Percentiles rank a stretch among this genome's conserved stretches.
Conservation (phyloP, 1,284 basidiomycete genomes). For the Volvariella volvacea region DNA sequence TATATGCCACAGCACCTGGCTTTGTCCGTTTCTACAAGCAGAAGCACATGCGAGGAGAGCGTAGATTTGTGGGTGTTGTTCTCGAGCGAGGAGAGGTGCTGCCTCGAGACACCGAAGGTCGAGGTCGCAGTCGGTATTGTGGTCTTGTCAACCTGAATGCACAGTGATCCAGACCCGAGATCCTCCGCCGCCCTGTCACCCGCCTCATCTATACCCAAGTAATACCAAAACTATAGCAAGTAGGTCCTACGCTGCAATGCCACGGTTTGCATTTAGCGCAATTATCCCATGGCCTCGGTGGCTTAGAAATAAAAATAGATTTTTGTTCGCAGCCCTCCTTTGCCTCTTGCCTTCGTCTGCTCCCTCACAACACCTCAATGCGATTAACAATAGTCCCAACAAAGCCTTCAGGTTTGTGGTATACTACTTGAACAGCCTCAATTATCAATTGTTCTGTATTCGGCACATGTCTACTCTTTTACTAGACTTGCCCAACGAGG, state of each 20-base stretch:
- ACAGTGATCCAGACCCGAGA: neutral
- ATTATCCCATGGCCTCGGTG: neutral
- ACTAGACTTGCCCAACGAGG: conserved; percentile 55
- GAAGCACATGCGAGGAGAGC: conserved; percentile 60
- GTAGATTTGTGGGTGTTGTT: conserved; percentile 81
- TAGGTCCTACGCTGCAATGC: too few species aligned
- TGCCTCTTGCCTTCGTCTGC: neutral
- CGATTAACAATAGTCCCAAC: conserved; percentile 37
- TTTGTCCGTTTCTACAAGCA: conserved; percentile 88
- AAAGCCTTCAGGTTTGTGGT: conserved; percentile 35
- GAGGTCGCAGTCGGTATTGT: conserved; percentile 75
- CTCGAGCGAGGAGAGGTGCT: conserved; percentile 73
- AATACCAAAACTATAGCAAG: too few species aligned
- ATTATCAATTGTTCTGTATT: neutral
- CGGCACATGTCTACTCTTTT: neutral
- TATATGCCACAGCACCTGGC: conserved; percentile 84
- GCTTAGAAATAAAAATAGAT: conserved; percentile 5
- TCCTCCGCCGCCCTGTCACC: conserved; percentile 7
- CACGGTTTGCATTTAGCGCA: too few species aligned
- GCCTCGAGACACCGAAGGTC: conserved; percentile 67
- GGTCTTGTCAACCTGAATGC: conserved; percentile 59
- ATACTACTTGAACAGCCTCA: too few species aligned
- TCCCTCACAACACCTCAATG: neutral
- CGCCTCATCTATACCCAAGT: neutral
- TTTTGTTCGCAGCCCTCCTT: conserved; percentile 1